These are phyloP conservation scores for Tetraselmis striata DNA, from an alignment of 139 green algal genomes.

Conservation along the genomic window DNA sequence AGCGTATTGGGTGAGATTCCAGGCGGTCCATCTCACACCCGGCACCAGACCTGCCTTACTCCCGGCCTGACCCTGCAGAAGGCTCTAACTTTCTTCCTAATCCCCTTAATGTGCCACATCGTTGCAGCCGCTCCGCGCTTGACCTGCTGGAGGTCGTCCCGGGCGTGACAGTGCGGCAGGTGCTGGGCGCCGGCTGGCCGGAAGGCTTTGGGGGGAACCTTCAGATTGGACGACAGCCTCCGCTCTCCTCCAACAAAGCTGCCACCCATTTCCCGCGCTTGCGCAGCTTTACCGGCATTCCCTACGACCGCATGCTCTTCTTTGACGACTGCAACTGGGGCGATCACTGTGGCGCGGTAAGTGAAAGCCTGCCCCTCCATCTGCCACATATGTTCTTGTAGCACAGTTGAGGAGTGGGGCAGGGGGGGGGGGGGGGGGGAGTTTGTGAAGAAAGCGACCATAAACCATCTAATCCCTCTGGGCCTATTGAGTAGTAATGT, in stretches of 20 bases:
- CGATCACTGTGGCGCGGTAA: slow-evolving; percentile 17
- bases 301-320: slow-evolving; percentile 22
- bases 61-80: too few relatives aligned
- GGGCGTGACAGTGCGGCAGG: neutral
- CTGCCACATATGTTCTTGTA: neutral
- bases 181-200: slow-evolving; percentile 7
- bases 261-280: slow-evolving; percentile 18
- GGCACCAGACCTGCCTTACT: too few relatives aligned
- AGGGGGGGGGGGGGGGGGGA: neutral
- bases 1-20: slow-evolving; percentile 10
- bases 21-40: too few relatives aligned
- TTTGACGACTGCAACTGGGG: slow-evolving; percentile 26
- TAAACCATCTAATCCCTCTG: neutral
- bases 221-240: slow-evolving; percentile 12
- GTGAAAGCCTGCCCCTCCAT: neutral
- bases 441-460: neutral
- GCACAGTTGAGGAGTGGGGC: neutral
- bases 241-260: slow-evolving; percentile 13
- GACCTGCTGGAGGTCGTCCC: slow-evolving; percentile 12
- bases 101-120: too few relatives aligned
- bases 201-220: slow-evolving; percentile 13
- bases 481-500: too few relatives aligned
- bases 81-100: too few relatives aligned
- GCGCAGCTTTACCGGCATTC: slow-evolving; percentile 1
- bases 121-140: slow-evolving; percentile 7